Base-by-base conservation (phyloP, 371 early-diverging fungal species). In the Apophysomyces variabilis region DNA sequence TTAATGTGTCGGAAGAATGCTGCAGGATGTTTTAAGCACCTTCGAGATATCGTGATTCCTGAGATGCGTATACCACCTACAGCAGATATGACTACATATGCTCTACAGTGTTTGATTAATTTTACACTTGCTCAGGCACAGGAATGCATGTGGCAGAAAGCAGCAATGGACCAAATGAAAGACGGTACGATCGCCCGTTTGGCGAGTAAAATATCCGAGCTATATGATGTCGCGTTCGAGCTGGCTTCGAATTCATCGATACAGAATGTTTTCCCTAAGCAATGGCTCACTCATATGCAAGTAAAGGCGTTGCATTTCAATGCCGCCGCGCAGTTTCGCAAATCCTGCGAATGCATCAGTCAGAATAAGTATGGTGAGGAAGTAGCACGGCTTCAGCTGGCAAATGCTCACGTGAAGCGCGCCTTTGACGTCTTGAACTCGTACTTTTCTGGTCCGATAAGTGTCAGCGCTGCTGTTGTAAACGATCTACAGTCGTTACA, bases 41-140 rank as follows among this genome's bases (percentile, higher is more conserved):
- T 95, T 14, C 80, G 83, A 39, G 83, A 85, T 43, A 70, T 84
- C 1, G 69, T 93, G 7, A 71, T 88, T 43, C 78, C 81, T 12
- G 86, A 88, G 57, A 74, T 88, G 69, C 75, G 85, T 64, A 85
- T 78, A 58, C 70, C 76, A 14, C 81, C 91, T 41, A 68, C 83
- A 58, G 13, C 70, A 12, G 93, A 93, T 62, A 84, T 93, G 70
- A 80, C 84, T 1, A 61, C 75, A 3, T 64, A 82, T 1, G 82
- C 89, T n/a, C 75, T 95, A 13, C 76, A 82, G 3, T 79, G 89
- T 3, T 76, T 92, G 12, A 83, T 80, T 4, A 84, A 87, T 45
- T 75, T 93, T 16, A 94, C 93, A 92, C 84, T 95, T 7, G 93
- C 94, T 7, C 95, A 95, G 72, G 95, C 95, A 32, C 95, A 96